Evolutionary conservation across 176 grass and related monocot species (phyloP), one percentile per base, ranked within the genome.

Genomic region (Avena atlantica): DNA sequence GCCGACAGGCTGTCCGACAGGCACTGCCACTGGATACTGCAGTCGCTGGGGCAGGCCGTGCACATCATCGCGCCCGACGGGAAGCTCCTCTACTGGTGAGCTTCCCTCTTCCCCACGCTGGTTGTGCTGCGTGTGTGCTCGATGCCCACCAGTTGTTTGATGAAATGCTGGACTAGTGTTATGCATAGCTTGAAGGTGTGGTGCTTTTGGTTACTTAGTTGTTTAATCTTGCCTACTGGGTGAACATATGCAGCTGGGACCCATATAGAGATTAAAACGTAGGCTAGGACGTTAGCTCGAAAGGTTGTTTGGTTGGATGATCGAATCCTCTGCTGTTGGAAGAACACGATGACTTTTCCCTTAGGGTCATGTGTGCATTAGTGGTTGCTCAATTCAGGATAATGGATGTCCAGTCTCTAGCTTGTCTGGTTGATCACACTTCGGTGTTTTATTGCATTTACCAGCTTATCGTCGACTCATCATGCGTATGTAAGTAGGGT

Each of bases 21-120:
- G 71, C 96, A 98, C 68, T 94, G 90, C 87, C 68, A 94, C 81
- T 77, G 87, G 56, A 86, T 95, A 24, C 76, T 98, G 61, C 90
- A 96, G 58, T 94, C 92, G 37, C 90, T 98, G 87, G 97, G 94
- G 8, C 97, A 98, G 74, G 85, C 94, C 24, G 94, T 98, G 21
- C 90, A 98, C 50, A 87, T 98, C 45, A 88, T 98, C 14, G 83
- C 81, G 29, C 92, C 91, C n/a, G 83, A 91, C 1, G 89, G 92
- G 27, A 64, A 84, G 83, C 87, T 98, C 80, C 85, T 98, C 4
- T 98, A 94, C 81, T 98, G 97, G 96, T 95, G 66, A 87, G 88
- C 3, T 13, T 24, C 50, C 51, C 27, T 29, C 27, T 91, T 59
- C 40, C 16, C 1, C 31, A 8, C 50, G 64, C 29, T 12, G 27